Base-by-base conservation (phyloP, 2,329 filamentous ascomycete genomes). In the Cordyceps cicadae region DNA sequence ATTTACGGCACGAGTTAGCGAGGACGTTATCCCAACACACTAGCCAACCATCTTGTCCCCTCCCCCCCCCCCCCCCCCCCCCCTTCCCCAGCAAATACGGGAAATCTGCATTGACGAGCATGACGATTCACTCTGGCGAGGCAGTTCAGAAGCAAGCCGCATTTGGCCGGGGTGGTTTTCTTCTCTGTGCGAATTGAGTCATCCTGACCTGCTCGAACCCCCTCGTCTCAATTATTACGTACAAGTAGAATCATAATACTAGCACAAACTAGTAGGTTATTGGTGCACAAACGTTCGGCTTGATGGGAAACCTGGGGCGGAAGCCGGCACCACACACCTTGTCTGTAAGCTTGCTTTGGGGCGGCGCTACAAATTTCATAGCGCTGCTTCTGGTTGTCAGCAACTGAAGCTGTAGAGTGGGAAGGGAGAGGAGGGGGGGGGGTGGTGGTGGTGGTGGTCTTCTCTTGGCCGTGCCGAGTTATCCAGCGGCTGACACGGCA, bases 401-500 rank as follows among this genome's bases (percentile, higher is more conserved):
- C 48, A 11, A 53, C 3, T 34, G 3, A 45, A 53, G 49, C n/a
- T n/a, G n/a, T n/a, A n/a, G n/a, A n/a, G n/a, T n/a, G n/a, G n/a
- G n/a, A n/a, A n/a, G 46, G 29, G 29, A 14, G 17, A 41, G 6
- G 39, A 15, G 39, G 39, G 17, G 39, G 39, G 17, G 19, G 34
- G 14, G 24, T 24, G 24, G n/a, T n/a, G n/a, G n/a, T n/a, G 5
- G 32, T 21, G 53, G 52, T 34, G 45, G 53, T 46, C 45, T 21
- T n/a, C 6, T 8, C 24, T 34, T 11, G 6, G 32, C 49, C 11
- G 60, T 62, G 61, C 61, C 61, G 61, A 62, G 49, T 62, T 62
- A 62, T 59, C 61, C 61, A 62, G 61, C 61, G 61, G 61, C 61
- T 62, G 61, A 62, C 29, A 61, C 59, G 59, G 59, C 58, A 60